Conservation (phyloP, 2,329 filamentous ascomycete species). For the Fusarium nodosum region DNA sequence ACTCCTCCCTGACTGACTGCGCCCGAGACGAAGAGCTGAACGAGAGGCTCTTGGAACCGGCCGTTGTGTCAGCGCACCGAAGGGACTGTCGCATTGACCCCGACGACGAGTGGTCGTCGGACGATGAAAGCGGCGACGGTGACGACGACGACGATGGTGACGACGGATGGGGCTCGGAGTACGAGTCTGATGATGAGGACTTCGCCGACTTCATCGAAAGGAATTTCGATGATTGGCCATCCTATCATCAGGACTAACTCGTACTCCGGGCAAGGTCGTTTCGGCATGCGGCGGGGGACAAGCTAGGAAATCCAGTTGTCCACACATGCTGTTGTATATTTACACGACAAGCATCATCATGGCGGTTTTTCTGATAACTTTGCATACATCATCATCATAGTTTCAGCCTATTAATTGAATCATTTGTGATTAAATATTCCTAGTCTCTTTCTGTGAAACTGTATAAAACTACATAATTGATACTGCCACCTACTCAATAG, state of each 20-base stretch:
- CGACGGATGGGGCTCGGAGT: no score
- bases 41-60: neutral
- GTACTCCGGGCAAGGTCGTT: no score
- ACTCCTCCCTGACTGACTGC: neutral
- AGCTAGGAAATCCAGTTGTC: neutral
- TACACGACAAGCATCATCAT: neutral
- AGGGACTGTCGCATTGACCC: neutral
- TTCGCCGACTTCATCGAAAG: no score
- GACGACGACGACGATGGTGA: neutral
- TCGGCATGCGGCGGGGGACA: neutral
- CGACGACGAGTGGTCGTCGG: neutral
- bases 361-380: neutral
- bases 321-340: neutral
- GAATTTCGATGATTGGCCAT: neutral
- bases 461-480: neutral
- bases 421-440: no score
- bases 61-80: neutral
- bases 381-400: neutral
- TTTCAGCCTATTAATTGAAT: neutral
- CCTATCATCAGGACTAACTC: neutral
- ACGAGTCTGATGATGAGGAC: neutral
- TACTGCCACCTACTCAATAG: neutral
- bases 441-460: no score
- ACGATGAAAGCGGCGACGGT: no score
- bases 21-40: neutral